A percentile compares a stretch with the other conserved stretches of the same genome.
phyloP scores from a whole-genome alignment of 495 filamentous ascomycete species.

The Neurospora africana region DNA sequence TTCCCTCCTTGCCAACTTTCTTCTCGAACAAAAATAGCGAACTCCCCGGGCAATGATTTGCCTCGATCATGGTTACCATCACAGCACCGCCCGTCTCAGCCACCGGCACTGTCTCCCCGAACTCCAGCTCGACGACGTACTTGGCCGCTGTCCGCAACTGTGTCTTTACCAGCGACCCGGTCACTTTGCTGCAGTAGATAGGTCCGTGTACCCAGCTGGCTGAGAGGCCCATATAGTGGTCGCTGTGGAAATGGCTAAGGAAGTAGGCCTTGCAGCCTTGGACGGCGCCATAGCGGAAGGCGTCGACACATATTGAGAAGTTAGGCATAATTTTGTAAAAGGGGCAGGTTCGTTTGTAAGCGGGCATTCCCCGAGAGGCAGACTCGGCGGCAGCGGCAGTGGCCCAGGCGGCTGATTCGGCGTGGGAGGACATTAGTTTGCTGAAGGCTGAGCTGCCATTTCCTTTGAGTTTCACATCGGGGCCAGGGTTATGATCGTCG shows the following conservation, averaged over 20 bases:
- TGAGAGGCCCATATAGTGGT: conserved; percentile 90
- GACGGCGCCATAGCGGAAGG: conserved; percentile 90
- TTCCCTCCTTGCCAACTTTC: conserved; percentile 42
- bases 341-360: conserved; percentile 82
- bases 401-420: conserved; percentile 85
- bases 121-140: conserved; percentile 76
- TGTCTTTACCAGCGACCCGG: conserved; percentile 75
- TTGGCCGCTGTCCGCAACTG: conserved; percentile 79
- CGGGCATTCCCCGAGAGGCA: conserved; percentile 73
- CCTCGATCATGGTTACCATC: conserved; percentile 84
- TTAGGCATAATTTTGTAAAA: conserved; percentile 98
- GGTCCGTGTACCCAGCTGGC: conserved; percentile 85
- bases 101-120: conserved; percentile 71
- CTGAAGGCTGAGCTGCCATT: conserved; percentile 60
- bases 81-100: conserved; percentile 63
- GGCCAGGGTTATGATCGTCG: not conserved
- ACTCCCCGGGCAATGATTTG: conserved; percentile 94
- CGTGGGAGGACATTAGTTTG: conserved; percentile 82
- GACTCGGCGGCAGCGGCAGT: conserved; percentile 70
- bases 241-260: conserved; percentile 93
- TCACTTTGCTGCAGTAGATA: conserved; percentile 92
- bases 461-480: not conserved
- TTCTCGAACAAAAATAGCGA: conserved; percentile 93
- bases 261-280: conserved; percentile 93
- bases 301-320: conserved; percentile 87